These are phyloP conservation scores for Pseudopyricularia javanii DNA, from an alignment of 2,329 filamentous ascomycete species.

Conservation along the genomic window DNA sequence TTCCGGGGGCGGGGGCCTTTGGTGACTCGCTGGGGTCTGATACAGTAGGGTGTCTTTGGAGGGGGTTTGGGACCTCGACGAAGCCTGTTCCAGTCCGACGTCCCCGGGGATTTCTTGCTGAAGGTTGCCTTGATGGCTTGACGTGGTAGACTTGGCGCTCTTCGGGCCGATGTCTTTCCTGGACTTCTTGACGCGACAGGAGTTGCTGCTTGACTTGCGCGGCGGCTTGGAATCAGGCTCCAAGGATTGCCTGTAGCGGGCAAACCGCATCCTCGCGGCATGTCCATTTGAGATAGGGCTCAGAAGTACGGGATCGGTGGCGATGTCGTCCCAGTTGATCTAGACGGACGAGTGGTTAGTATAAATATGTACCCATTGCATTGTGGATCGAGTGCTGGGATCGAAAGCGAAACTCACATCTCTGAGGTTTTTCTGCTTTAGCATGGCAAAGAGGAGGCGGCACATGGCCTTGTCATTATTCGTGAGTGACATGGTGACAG, in stretches of 20 bases:
- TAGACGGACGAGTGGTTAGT: constrained; percentile 12
- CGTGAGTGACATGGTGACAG: constrained; percentile 29
- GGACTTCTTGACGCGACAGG: constrained; percentile 32
- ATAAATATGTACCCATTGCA: constrained; percentile 5
- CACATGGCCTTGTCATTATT: constrained; percentile 45
- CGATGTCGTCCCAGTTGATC: constrained; percentile 49
- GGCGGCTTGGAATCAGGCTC: constrained; percentile 28
- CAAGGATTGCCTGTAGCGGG: constrained; percentile 36
- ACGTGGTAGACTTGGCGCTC: constrained; percentile 15
- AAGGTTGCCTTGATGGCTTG: constrained; percentile 24
- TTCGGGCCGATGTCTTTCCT: constrained; percentile 18
- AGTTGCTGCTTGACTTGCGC: constrained; percentile 22
- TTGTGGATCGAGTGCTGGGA: too few relatives aligned
- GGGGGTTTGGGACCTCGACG: not conserved
- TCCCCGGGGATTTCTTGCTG: not conserved
- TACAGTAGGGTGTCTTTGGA: not conserved
- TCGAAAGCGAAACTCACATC: constrained; percentile 32
- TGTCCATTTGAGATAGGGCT: constrained; percentile 47
- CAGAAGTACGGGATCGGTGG: constrained; percentile 37
- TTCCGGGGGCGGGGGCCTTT: not conserved
- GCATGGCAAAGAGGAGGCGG: constrained; percentile 45
- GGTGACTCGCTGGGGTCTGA: not conserved
- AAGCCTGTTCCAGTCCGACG: not conserved
- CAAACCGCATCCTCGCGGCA: constrained; percentile 48
- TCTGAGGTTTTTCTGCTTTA: constrained; percentile 47